phyloP scores from a whole-genome alignment of 192 early-diverging fungal species.

The Umbelopsis sp. region DNA sequence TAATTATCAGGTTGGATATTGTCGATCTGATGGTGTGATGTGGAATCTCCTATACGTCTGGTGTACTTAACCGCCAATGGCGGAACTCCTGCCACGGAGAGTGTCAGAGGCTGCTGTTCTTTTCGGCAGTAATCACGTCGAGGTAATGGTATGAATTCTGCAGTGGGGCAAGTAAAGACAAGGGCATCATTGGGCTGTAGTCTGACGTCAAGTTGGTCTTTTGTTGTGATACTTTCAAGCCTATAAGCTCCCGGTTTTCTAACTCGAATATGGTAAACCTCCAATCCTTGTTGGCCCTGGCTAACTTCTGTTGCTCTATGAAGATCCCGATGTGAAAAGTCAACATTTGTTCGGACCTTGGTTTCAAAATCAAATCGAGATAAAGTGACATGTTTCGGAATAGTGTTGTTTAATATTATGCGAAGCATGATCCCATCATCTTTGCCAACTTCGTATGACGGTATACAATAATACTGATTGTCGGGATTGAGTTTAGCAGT shows the following conservation, averaged over 20 bases:
- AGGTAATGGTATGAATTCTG: constrained; percentile 28
- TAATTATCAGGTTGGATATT: constrained; percentile 35
- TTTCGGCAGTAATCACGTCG: constrained; percentile 34
- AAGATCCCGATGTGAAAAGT: constrained; percentile 32
- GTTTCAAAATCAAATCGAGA: constrained; percentile 41
- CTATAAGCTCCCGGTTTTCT: constrained; percentile 42
- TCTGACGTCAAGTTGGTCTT: constrained; percentile 41
- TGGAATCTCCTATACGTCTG: constrained; percentile 4
- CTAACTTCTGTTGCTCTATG: constrained; percentile 39
- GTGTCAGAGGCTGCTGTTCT: constrained; percentile 30
- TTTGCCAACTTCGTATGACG: constrained; percentile 31
- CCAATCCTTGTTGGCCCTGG: constrained; percentile 32
- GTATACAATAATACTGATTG: constrained; percentile 50
- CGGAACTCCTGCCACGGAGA: constrained; percentile 44
- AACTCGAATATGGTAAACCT: constrained; percentile 39
- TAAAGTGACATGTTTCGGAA: constrained; percentile 31
- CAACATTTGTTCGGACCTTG: neutral
- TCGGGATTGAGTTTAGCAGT: constrained; percentile 51
- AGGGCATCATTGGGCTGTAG: constrained; percentile 36
- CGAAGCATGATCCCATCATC: constrained; percentile 33
- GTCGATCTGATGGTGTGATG: constrained; percentile 28
- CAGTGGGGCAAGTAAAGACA: constrained; percentile 44
- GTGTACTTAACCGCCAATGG: constrained; percentile 44
- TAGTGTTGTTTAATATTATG: constrained; percentile 46
- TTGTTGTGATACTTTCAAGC: constrained; percentile 33